Base-by-base conservation (phyloP, 495 filamentous ascomycete species). In the Xylaria intraflava region DNA sequence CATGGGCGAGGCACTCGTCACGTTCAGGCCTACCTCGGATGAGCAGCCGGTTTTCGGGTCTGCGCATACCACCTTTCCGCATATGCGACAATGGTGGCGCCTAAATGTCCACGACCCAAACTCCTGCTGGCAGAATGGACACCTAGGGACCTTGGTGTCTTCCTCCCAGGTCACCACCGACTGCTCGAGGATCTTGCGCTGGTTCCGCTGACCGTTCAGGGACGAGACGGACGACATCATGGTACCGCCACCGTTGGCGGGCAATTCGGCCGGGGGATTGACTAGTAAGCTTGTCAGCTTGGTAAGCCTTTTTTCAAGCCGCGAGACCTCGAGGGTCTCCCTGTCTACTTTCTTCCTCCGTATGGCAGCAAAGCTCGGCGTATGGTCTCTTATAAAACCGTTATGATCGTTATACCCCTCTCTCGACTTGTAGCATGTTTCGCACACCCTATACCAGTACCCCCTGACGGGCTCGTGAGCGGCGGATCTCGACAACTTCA, bases 341-440 rank as follows among this genome's bases (percentile, higher is more conserved):
- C 89, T 84, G 47, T 97, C 94, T 22, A 97, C 87, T 6, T 69
- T 87, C 63, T 83, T 86, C 56, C 86, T 79, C 42, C 93, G 74
- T 20, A 87, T 75, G 0, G 75, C 72, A 11, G 75, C 67, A 59
- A 98, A 97, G 0, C 71, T 74, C 16, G 72, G 68, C 1, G 80
- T 92, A 56, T 88, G 88, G 60, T 92, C 85, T 50, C 84, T 74
- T 36, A 77, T 69, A 3, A 86, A 58, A 2, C 85, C 90, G 49
- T 79, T 80, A 57, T 90, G 87, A 62, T 97, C 92, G 64, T 91
- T 96, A 68, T 97, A 98, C 2, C 94, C 94, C 31, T 91, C 89
- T 56, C 94, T 78, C 17, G 88, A 93, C 72, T 96, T 97, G 70
- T 92, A 98, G 68, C 93, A 98, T 23, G 93, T 97, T 69, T 97